These are phyloP conservation scores for Fusarium subtropicale DNA, from an alignment of 2,329 filamentous ascomycete genomes.

Conservation along the genomic window DNA sequence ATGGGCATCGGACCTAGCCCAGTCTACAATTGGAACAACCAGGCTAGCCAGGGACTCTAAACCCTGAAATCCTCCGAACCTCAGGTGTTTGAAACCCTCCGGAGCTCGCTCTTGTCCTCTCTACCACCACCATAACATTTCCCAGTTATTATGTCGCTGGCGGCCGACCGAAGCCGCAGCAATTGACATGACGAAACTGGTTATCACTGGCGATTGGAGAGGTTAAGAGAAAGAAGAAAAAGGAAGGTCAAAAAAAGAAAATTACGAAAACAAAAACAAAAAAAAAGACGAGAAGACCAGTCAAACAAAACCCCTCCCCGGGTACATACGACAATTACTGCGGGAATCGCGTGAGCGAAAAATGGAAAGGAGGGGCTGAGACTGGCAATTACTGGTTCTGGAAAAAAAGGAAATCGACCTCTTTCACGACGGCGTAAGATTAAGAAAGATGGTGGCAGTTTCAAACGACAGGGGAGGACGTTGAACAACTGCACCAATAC, in stretches of 20 bases:
- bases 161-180: conserved; percentile 3
- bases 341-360: conserved; percentile 11
- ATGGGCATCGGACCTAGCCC: conserved; percentile 31
- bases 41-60: conserved; percentile 26
- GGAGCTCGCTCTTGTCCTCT: background rate
- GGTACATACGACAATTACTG: background rate
- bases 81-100: background rate
- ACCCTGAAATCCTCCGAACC: conserved; percentile 16
- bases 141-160: conserved; percentile 21
- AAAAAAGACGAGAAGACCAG: conserved; percentile 3
- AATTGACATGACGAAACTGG: background rate
- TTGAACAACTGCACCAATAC: conserved; percentile 4
- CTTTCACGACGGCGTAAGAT: conserved; percentile 5
- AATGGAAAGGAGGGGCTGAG: conserved; percentile 11
- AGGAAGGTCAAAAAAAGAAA: background rate
- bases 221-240: background rate
- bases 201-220: background rate
- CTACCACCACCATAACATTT: conserved; percentile 20
- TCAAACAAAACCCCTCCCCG: background rate
- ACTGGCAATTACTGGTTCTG: conserved; percentile 6
- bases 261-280: background rate
- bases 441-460: conserved; percentile 22
- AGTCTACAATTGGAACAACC: conserved; percentile 37
- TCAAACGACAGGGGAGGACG: conserved; percentile 16
- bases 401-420: conserved; percentile 22